phyloP scores from a whole-genome alignment of 106 monocot species.

The Dioscorea zingiberensis region DNA sequence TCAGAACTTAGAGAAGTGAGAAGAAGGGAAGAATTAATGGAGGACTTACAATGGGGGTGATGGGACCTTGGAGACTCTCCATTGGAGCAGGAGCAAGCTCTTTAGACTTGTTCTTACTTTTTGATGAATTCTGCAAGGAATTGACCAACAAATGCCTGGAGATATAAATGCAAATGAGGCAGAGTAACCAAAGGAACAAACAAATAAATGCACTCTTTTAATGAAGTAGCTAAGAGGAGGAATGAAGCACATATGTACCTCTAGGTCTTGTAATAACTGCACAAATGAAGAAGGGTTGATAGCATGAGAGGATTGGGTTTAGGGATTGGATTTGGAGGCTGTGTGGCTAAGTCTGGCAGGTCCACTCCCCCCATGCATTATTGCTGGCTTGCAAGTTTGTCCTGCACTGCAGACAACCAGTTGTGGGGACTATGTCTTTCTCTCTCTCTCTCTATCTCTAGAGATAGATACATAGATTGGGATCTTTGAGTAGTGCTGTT shows the following conservation, averaged over 20 bases:
- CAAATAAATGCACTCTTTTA: neutral
- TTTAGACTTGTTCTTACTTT: no score
- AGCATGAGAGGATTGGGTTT: neutral
- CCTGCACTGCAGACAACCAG: slow-evolving; percentile 13
- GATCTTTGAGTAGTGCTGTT: neutral
- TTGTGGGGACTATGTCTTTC: slow-evolving; percentile 8
- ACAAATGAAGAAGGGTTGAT: slow-evolving; percentile 1
- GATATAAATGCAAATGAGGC: neutral
- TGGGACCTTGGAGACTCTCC: slow-evolving; percentile 9
- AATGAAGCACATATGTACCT: neutral
- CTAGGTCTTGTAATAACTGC: no score
- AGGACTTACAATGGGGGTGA: slow-evolving; percentile 22
- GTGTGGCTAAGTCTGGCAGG: neutral
- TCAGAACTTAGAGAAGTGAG: neutral
- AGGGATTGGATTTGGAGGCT: slow-evolving; percentile 6
- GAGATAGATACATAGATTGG: neutral
- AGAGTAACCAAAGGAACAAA: neutral
- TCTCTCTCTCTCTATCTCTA: slow-evolving; percentile 2
- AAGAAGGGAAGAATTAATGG: neutral
- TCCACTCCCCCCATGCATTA: slow-evolving; percentile 7
- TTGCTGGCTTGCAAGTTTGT: slow-evolving; percentile 23
- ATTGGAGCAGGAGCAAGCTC: no score
- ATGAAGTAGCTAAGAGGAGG: neutral
- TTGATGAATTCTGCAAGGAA: no score
- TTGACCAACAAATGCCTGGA: neutral